Evolutionary conservation across 192 early-diverging fungal species (phyloP).

Genomic region (Chytriomyces confervae): DNA sequence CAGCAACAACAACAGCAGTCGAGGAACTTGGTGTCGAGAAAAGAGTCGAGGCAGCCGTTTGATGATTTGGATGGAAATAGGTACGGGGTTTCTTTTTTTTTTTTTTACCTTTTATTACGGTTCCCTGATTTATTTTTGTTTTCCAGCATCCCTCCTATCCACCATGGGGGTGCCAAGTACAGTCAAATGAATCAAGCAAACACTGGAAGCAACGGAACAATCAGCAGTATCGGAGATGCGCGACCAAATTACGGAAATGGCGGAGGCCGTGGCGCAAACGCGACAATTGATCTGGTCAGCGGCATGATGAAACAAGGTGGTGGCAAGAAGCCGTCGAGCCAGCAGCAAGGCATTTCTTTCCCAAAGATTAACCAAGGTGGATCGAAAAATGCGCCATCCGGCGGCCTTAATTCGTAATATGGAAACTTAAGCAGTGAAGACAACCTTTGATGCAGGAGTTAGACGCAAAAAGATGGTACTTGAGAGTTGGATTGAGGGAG

Average conservation of each 20-base stretch:
- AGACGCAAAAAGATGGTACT: too few species aligned
- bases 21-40: conserved; percentile 40
- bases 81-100: too few species aligned
- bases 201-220: conserved; percentile 26
- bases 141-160: conserved; percentile 31
- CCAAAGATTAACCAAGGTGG: conserved; percentile 18
- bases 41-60: conserved; percentile 47
- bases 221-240: conserved; percentile 4
- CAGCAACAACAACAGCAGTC: conserved; percentile 11
- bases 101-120: too few species aligned
- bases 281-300: conserved; percentile 19
- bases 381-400: not conserved
- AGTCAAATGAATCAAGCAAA: not conserved
- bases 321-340: conserved; percentile 27
- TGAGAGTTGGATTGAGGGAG: too few species aligned
- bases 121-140: not conserved
- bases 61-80: conserved; percentile 52
- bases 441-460: not conserved
- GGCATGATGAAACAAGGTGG: conserved; percentile 20
- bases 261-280: conserved; percentile 4
- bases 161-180: conserved; percentile 2
- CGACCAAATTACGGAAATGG: not conserved
- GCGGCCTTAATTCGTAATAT: not conserved
- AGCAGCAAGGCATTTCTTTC: not conserved
- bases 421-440: conserved; percentile 24